These are phyloP conservation scores for Sesbania bispinosa DNA, from an alignment of 306 rosid genomes.

Conservation along the genomic window DNA sequence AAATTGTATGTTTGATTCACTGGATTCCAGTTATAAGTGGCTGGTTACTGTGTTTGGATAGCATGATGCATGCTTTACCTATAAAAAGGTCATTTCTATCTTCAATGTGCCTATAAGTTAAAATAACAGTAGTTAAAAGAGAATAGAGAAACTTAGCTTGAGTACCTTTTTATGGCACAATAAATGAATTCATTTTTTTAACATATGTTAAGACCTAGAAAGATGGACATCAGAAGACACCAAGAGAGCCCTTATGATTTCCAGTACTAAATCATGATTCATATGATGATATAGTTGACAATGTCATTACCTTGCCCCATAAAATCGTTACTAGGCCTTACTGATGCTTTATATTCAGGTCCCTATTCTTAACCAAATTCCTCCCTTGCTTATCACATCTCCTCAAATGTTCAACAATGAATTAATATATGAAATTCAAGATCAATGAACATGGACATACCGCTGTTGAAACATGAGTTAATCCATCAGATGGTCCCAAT, in stretches of 20 bases:
- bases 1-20: slow-evolving; percentile 16
- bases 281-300: neutral
- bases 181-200: slow-evolving; percentile 6
- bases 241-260: neutral
- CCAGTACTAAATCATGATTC: slow-evolving; percentile 5
- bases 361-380: neutral
- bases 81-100: neutral
- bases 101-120: slow-evolving; percentile 14
- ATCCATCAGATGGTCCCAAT: slow-evolving; percentile 92
- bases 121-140: neutral
- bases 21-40: neutral
- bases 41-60: neutral
- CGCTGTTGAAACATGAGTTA: slow-evolving; percentile 96
- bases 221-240: neutral
- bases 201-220: neutral
- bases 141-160: neutral
- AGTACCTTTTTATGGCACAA: neutral
- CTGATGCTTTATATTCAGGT: neutral
- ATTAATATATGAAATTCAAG: slow-evolving; percentile 20
- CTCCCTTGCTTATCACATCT: neutral
- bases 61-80: neutral
- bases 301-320: neutral
- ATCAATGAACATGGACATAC: slow-evolving; percentile 47
- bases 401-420: neutral
- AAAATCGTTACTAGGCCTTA: neutral